Conservation (phyloP, 2,329 filamentous ascomycete genomes). For the Aspergillus proliferans region DNA sequence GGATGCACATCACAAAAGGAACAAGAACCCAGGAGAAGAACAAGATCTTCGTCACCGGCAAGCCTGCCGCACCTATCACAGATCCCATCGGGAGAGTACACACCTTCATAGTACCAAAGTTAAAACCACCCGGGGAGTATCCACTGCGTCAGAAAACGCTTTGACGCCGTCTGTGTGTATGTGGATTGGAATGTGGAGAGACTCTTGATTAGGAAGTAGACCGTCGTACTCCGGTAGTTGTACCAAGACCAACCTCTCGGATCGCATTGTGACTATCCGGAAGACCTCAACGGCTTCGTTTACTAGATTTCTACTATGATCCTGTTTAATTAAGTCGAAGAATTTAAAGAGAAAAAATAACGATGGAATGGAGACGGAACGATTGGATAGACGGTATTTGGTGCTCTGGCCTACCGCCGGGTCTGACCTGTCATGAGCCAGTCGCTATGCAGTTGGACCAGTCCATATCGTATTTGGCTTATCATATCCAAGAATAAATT, state of each 20-base stretch:
- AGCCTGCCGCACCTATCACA: conserved; percentile 11
- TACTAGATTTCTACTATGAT: too few species aligned
- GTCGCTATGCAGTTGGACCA: conserved; percentile 5
- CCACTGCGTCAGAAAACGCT: conserved; percentile 14
- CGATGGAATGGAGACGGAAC: too few species aligned
- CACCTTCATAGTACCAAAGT: not conserved
- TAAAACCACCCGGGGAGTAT: conserved; percentile 3
- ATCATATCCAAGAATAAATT: conserved; percentile 7
- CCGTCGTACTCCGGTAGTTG: too few species aligned
- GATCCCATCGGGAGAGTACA: conserved; percentile 3
- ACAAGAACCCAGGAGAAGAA: not conserved
- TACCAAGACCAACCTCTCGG: too few species aligned
- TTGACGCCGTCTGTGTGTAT: conserved; percentile 4
- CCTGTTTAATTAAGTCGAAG: too few species aligned
- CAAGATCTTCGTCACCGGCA: conserved; percentile 6
- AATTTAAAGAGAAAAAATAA: too few species aligned
- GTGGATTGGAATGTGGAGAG: conserved; percentile 10
- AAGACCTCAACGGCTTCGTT: too few species aligned
- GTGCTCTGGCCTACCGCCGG: not conserved
- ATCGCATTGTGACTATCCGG: too few species aligned
- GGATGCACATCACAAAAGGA: not conserved
- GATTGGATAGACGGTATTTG: not conserved
- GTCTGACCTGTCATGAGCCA: conserved; percentile 30
- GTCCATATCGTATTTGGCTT: not conserved
- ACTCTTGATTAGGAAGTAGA: not conserved